Evolutionary conservation across 768 basidiomycete species (phyloP).

Genomic region (Suillus luteus): DNA sequence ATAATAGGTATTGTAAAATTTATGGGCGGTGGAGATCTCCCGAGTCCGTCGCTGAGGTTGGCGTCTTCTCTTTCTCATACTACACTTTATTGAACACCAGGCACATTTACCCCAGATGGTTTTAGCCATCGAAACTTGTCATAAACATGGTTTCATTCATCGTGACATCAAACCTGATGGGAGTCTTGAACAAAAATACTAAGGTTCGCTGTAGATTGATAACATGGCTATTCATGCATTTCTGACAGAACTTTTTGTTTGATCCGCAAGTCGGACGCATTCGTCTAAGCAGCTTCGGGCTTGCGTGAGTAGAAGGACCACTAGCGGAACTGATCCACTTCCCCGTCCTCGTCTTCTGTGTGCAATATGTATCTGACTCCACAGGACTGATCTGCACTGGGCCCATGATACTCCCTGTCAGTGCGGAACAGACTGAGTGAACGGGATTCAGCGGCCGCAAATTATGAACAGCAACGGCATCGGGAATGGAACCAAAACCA

Average conservation of each 20-base stretch:
- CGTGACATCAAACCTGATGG: conserved; percentile 97
- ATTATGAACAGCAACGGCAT: conserved; percentile 83
- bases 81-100: conserved; percentile 22
- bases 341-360: conserved; percentile 11
- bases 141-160: conserved; percentile 95
- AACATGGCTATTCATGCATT: conserved; percentile 26
- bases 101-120: conserved; percentile 70
- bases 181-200: conserved; percentile 34
- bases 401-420: conserved; percentile 92
- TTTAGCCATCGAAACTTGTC: conserved; percentile 89
- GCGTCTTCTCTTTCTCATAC: conserved; percentile 24
- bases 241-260: conserved; percentile 87
- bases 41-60: conserved; percentile 91
- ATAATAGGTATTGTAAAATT: conserved; percentile 78
- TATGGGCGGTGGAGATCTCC: conserved; percentile 95
- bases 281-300: conserved; percentile 91
- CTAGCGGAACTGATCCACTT: conserved; percentile 25
- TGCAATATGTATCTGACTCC: conserved; percentile 23
- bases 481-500: conserved; percentile 71
- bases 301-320: conserved; percentile 69
- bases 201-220: conserved; percentile 28
- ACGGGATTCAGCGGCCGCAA: conserved; percentile 39
- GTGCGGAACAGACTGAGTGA: conserved; percentile 20
- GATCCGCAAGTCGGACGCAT: conserved; percentile 93
- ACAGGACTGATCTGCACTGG: conserved; percentile 92